Evolutionary conservation across 768 basidiomycete species (phyloP), one percentile per base, ranked within the genome.

Genomic region (Mycena haematopus): DNA sequence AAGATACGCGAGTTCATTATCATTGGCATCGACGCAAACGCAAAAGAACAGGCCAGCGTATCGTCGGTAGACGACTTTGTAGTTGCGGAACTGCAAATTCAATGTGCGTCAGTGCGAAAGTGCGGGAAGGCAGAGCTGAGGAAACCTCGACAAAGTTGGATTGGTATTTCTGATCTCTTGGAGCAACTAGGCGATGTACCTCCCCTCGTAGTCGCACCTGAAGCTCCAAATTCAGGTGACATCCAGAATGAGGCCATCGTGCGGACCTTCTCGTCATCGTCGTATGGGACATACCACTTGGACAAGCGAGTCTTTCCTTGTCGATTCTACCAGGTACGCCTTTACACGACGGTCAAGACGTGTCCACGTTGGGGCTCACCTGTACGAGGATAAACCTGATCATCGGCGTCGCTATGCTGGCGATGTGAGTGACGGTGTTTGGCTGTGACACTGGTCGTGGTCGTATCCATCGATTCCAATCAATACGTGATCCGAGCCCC

Each of bases 41-140:
- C 95, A 97, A 77, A 99, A 99, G 84, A 97, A 99, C 24, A 99
- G 86, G 8, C 96, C 96, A 51, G 96, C 96, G 70, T 98, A 99
- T 56, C 97, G 87, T 62, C 97, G 85, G 76, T 99, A 99, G 27
- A 99, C 92, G 71, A 99, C 85, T 79, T 99, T 99, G 82, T 97
- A 93, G 73, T 95, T 98, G 68, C 93, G 91, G 79, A 98, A 99
- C 96, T 99, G 25, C 7, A n/a, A 13, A 29, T 6, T 14, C 4
- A 6, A 15, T 38, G 29, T 17, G 19, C n/a, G 49, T 51, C 31
- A 35, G 17, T 15, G 14, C 19, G 14, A 33, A 29, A 19, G 10
- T 33, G 15, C 4, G 13, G 10, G 15, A n/a, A 56, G 6, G 40
- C 6, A 22, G 19, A 14, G 14, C 2, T n/a, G 10, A 27, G 9